A percentile compares a stretch with the other conserved stretches of the same genome.
Conservation (phyloP, 2,329 filamentous ascomycete species). For the Colletotrichum sp. region DNA sequence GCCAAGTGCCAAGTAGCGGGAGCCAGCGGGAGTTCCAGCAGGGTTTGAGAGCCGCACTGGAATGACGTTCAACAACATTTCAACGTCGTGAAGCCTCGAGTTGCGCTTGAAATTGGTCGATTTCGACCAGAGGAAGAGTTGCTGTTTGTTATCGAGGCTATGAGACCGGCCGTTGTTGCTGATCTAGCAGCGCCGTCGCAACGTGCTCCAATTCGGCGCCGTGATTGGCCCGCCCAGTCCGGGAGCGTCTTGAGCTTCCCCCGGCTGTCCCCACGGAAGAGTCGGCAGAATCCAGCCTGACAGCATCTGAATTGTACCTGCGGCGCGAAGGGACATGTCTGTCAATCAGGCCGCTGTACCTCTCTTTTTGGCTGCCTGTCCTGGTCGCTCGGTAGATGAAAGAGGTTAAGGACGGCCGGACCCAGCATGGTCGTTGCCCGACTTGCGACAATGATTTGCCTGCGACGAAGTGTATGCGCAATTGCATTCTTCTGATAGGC, state of each 20-base stretch:
- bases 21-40: conserved; percentile 6
- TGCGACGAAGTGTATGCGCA: not conserved
- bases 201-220: not conserved
- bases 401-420: not conserved
- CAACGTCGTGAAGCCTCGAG: not conserved
- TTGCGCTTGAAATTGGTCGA: too few species aligned
- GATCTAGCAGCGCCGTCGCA: not conserved
- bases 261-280: not conserved
- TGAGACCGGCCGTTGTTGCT: not conserved
- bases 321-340: not conserved
- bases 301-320: not conserved
- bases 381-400: conserved; percentile 3
- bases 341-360: not conserved
- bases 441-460: conserved; percentile 1
- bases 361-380: not conserved
- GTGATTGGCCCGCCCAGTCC: not conserved
- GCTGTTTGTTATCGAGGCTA: not conserved
- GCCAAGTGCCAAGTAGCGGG: conserved; percentile 20
- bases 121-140: not conserved
- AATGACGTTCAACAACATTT: not conserved
- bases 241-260: not conserved
- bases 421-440: not conserved
- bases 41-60: conserved; percentile 6
- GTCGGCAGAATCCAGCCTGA: not conserved
- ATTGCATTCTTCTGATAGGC: not conserved